Conservation (phyloP, 768 basidiomycete genomes). For the Trametes cinnabarina region DNA sequence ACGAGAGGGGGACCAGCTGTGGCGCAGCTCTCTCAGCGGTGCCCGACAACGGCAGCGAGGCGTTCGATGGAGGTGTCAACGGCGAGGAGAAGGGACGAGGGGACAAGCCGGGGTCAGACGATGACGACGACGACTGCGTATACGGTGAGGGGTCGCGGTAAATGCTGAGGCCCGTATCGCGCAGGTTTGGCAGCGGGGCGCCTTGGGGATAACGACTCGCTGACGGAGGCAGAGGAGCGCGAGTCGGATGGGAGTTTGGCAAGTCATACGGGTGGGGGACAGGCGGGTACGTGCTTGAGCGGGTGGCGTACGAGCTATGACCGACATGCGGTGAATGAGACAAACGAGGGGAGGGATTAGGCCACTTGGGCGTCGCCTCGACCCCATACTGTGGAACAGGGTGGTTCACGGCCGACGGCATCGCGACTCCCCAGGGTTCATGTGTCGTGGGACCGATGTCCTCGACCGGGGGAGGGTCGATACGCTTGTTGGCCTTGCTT, state of each 20-base stretch:
- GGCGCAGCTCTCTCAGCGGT: slow-evolving; percentile 4
- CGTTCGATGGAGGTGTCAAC: slow-evolving; percentile 20
- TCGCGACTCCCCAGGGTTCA: slow-evolving; percentile 24
- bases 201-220: slow-evolving; percentile 1
- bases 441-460: slow-evolving; percentile 22
- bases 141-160: slow-evolving; percentile 30
- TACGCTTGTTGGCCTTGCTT: slow-evolving; percentile 45
- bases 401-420: slow-evolving; percentile 10
- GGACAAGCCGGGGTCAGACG: slow-evolving; percentile 20
- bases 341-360: slow-evolving; percentile 1
- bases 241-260: background rate
- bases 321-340: slow-evolving; percentile 2
- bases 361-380: slow-evolving; percentile 9
- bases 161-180: slow-evolving; percentile 13
- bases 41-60: slow-evolving; percentile 6
- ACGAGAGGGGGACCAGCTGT: slow-evolving; percentile 60
- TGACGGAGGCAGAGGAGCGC: background rate
- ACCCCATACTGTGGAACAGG: slow-evolving; percentile 6
- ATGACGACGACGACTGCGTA: slow-evolving; percentile 26
- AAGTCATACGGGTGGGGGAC: slow-evolving; percentile 14
- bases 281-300: slow-evolving; percentile 12
- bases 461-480: slow-evolving; percentile 23
- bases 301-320: slow-evolving; percentile 3
- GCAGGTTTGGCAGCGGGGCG: slow-evolving; percentile 13
- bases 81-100: slow-evolving; percentile 19